Evolutionary conservation across 345 rosid genomes (phyloP).

Genomic region (Sapria himalayana): DNA sequence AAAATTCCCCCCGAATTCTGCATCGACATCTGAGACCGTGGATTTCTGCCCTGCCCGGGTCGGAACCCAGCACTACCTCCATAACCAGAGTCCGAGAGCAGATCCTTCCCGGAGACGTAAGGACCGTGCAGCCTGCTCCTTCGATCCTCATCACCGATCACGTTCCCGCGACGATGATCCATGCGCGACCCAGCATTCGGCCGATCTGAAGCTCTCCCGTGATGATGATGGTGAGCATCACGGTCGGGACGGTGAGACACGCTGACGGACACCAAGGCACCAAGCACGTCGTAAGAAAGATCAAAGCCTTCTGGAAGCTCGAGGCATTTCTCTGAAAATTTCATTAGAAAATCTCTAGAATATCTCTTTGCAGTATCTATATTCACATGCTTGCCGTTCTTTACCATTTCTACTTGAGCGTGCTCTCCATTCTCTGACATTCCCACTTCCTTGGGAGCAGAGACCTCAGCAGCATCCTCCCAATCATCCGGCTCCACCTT

Average conservation of each 20-base stretch:
- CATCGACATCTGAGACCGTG: constrained; percentile 33
- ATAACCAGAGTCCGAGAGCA: constrained; percentile 24
- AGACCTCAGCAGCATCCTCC: constrained; percentile 90
- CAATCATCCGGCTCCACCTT: constrained; percentile 83
- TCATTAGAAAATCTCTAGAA: constrained; percentile 83
- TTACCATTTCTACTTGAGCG: constrained; percentile 12
- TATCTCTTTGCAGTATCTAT: constrained; percentile 39
- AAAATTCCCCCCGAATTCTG: constrained; percentile 32
- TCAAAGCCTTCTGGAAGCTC: constrained; percentile 51
- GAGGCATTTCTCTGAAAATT: constrained; percentile 46
- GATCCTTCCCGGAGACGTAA: constrained; percentile 32
- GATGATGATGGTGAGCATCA: constrained; percentile 31
- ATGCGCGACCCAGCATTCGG: constrained; percentile 33
- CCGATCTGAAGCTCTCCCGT: constrained; percentile 48
- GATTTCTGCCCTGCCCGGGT: constrained; percentile 62
- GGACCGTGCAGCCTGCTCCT: constrained; percentile 38
- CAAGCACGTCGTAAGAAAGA: constrained; percentile 27
- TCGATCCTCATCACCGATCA: constrained; percentile 38
- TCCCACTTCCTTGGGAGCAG: constrained; percentile 65
- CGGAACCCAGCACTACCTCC: constrained; percentile 31
- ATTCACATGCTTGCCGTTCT: constrained; percentile 18
- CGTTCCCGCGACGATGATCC: constrained; percentile 63
- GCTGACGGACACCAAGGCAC: constrained; percentile 17
- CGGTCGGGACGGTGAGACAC: constrained; percentile 26
- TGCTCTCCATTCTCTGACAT: constrained; percentile 14